Evolutionary conservation across 1,139 yeast species (phyloP).

Genomic region (Suhomyces wounanorum): DNA sequence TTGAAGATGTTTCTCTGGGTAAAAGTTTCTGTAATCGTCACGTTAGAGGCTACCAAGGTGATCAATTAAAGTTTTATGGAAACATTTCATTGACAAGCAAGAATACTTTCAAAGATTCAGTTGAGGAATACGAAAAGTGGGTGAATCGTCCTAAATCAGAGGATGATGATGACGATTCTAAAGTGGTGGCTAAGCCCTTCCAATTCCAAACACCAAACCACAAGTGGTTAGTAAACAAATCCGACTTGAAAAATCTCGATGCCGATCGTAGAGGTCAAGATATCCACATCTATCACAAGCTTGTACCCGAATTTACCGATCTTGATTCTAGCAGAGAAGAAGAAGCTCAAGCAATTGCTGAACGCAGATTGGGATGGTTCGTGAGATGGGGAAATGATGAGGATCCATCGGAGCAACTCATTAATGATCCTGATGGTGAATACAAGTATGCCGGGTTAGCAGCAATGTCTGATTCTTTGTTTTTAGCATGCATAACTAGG

Average conservation of each 20-base stretch:
- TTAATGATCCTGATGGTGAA: conserved; percentile 15
- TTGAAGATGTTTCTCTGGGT: conserved; percentile 47
- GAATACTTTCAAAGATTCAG: conserved; percentile 30
- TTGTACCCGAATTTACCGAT: conserved; percentile 44
- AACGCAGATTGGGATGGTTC: conserved; percentile 46
- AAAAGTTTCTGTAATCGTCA: conserved; percentile 61
- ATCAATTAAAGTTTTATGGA: conserved; percentile 52
- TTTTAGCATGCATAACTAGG: conserved; percentile 47
- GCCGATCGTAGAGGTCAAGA: conserved; percentile 1
- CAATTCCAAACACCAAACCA: conserved; percentile 43
- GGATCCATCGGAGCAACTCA: conserved; percentile 11
- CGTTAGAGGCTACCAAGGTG: conserved; percentile 57
- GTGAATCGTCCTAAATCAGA: conserved; percentile 13
- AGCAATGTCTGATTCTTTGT: conserved; percentile 61
- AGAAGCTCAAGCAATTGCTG: conserved; percentile 28
- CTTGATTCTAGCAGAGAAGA: conserved; percentile 25
- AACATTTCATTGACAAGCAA: conserved; percentile 51
- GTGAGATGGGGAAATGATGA: conserved; percentile 42
- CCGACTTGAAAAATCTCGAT: conserved; percentile 14
- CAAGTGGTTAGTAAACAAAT: conserved; percentile 18
- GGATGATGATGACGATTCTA: conserved; percentile 28
- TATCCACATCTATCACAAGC: conserved; percentile 28
- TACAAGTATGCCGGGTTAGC: conserved; percentile 64
- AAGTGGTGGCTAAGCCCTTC: conserved; percentile 32
- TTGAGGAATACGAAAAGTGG: conserved; percentile 29